These are phyloP conservation scores for Candida arabinofermentans DNA, from an alignment of 805 yeast genomes.

Conservation along the genomic window DNA sequence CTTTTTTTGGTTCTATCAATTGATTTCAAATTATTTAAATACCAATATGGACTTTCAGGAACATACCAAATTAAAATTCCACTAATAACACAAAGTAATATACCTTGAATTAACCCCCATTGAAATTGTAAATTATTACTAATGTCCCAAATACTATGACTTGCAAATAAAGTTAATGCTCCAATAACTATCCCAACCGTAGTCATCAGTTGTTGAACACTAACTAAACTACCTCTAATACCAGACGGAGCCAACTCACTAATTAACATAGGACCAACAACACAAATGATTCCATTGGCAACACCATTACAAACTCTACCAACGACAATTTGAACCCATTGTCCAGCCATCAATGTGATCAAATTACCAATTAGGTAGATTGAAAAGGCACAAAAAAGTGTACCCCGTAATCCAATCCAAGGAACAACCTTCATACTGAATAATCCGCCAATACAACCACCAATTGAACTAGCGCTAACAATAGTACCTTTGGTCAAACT, in stretches of 20 bases:
- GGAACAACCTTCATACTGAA: slow-evolving; percentile 21
- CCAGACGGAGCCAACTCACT: slow-evolving; percentile 32
- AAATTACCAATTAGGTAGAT: slow-evolving; percentile 21
- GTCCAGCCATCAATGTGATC: slow-evolving; percentile 12
- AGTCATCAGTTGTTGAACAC: slow-evolving; percentile 31
- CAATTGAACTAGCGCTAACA: slow-evolving; percentile 28
- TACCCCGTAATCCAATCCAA: slow-evolving; percentile 22
- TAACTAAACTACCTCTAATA: slow-evolving; percentile 29
- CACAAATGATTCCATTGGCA: slow-evolving; percentile 30
- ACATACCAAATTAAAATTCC: slow-evolving; percentile 23
- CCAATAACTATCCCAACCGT: slow-evolving; percentile 34
- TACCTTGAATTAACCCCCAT: slow-evolving; percentile 20
- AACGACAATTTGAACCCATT: slow-evolving; percentile 23
- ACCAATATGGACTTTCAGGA: slow-evolving; percentile 35
- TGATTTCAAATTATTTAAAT: slow-evolving; percentile 12
- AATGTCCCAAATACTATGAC: slow-evolving; percentile 8
- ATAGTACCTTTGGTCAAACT: slow-evolving; percentile 28
- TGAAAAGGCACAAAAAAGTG: slow-evolving; percentile 21
- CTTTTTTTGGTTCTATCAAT: slow-evolving; percentile 1
- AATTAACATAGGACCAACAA: slow-evolving; percentile 33
- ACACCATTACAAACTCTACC: slow-evolving; percentile 31
- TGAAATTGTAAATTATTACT: slow-evolving; percentile 19
- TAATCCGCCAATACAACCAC: slow-evolving; percentile 32
- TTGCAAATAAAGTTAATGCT: slow-evolving; percentile 19
- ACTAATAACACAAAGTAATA: slow-evolving; percentile 12